Evolutionary conservation across 2,329 filamentous ascomycete species (phyloP).

Genomic region (Gnomoniopsis smithogilvyi): DNA sequence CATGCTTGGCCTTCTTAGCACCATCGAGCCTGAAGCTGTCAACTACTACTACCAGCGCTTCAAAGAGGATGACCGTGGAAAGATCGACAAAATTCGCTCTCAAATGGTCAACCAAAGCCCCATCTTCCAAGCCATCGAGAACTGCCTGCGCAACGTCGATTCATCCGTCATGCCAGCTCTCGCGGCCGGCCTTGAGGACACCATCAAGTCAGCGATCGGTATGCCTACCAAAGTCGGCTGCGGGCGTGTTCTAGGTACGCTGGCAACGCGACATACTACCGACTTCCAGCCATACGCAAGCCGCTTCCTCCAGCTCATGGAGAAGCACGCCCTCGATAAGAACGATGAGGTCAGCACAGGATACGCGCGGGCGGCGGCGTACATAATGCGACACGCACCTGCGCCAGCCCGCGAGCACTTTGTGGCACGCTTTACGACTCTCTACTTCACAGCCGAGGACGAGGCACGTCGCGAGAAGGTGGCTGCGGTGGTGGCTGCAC

Average conservation of each 20-base stretch:
- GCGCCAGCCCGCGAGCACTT: conserved; percentile 49
- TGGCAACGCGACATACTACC: conserved; percentile 75
- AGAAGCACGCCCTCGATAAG: conserved; percentile 80
- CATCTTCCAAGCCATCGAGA: conserved; percentile 87
- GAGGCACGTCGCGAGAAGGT: conserved; percentile 70
- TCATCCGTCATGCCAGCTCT: conserved; percentile 72
- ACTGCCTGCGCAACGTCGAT: conserved; percentile 82
- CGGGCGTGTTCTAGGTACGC: conserved; percentile 76
- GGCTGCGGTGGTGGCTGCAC: conserved; percentile 76
- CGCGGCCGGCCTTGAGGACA: conserved; percentile 67
- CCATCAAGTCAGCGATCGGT: conserved; percentile 82
- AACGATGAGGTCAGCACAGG: conserved; percentile 92
- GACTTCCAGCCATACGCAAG: conserved; percentile 74
- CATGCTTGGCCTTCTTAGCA: conserved; percentile 78
- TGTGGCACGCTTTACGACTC: conserved; percentile 52
- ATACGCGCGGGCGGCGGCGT: conserved; percentile 84
- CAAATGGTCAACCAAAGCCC: conserved; percentile 81
- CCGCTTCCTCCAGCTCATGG: conserved; percentile 71
- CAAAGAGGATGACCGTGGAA: conserved; percentile 79
- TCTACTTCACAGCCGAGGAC: conserved; percentile 83
- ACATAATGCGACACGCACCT: conserved; percentile 64
- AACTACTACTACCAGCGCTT: conserved; percentile 93
- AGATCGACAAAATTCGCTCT: conserved; percentile 84
- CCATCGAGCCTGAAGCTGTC: conserved; percentile 81
- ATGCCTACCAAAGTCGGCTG: conserved; percentile 94